These are phyloP conservation scores for Neofusicoccum umdonicola DNA, from an alignment of 2,329 filamentous ascomycete species.

Conservation along the genomic window DNA sequence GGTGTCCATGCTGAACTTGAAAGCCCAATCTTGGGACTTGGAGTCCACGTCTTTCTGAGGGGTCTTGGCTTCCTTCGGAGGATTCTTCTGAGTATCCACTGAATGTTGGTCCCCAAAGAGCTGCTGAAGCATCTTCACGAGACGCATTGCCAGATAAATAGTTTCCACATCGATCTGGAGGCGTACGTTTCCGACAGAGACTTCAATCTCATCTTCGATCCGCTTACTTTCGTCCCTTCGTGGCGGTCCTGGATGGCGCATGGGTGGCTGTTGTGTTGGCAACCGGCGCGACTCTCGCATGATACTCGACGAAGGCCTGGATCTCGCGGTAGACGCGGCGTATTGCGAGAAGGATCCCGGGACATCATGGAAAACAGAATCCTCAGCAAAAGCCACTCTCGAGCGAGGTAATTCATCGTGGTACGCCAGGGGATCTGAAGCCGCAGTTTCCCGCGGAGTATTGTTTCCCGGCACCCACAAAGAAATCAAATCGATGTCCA, in stretches of 20 bases:
- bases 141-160: constrained; percentile 32
- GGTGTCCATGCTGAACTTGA: constrained; percentile 28
- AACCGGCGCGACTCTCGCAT: constrained; percentile 1
- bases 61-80: constrained; percentile 10
- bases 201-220: constrained; percentile 23
- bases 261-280: neutral
- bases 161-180: constrained; percentile 36
- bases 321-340: constrained; percentile 40
- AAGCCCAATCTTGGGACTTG: constrained; percentile 6
- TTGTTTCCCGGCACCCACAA: constrained; percentile 34
- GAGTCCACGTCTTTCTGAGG: neutral
- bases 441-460: neutral
- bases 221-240: neutral
- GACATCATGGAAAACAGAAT: constrained; percentile 41
- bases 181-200: constrained; percentile 35
- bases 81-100: neutral
- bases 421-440: neutral
- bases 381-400: constrained; percentile 27
- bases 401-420: neutral
- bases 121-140: constrained; percentile 23
- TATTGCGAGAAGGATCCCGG: constrained; percentile 50
- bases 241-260: neutral
- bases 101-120: neutral
- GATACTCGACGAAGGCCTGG: constrained; percentile 22
- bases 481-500: constrained; percentile 37